These are phyloP conservation scores for Leccinum pachyderme DNA, from an alignment of 1,284 basidiomycete genomes.

Conservation along the genomic window DNA sequence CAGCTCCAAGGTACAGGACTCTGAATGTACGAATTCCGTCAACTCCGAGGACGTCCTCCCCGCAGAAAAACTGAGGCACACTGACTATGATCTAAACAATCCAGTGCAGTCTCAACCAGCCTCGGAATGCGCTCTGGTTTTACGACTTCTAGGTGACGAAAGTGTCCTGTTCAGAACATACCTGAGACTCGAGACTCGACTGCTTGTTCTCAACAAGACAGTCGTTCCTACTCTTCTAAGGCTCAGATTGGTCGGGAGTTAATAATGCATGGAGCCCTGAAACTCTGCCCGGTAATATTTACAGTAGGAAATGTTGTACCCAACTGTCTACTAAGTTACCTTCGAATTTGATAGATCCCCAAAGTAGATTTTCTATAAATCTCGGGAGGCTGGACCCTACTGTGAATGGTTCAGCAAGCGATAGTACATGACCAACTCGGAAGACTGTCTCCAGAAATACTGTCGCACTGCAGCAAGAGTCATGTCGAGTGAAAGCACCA, in stretches of 20 bases:
- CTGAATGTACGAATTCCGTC: neutral
- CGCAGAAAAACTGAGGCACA: neutral
- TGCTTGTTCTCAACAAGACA: neutral
- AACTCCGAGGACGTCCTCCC: too few species aligned
- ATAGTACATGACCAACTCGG: constrained; percentile 83
- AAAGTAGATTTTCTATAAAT: constrained; percentile 1
- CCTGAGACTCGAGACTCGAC: neutral
- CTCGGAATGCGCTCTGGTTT: neutral
- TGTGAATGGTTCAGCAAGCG: constrained; percentile 45
- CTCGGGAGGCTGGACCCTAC: neutral
- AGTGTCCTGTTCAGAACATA: too few species aligned
- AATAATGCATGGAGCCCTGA: neutral
- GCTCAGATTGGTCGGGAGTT: neutral
- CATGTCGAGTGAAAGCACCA: constrained; percentile 78
- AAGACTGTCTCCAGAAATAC: constrained; percentile 81
- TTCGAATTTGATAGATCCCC: neutral
- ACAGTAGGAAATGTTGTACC: neutral
- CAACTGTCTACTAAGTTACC: constrained; percentile 27
- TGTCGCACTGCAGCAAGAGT: constrained; percentile 87
- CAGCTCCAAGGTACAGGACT: neutral
- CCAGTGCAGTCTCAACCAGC: neutral
- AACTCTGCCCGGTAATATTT: neutral
- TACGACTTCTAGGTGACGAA: neutral
- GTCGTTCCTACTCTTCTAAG: too few species aligned
- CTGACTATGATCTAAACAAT: neutral